phyloP scores from a whole-genome alignment of 75 land plant species.

The Larix kaempferi region DNA sequence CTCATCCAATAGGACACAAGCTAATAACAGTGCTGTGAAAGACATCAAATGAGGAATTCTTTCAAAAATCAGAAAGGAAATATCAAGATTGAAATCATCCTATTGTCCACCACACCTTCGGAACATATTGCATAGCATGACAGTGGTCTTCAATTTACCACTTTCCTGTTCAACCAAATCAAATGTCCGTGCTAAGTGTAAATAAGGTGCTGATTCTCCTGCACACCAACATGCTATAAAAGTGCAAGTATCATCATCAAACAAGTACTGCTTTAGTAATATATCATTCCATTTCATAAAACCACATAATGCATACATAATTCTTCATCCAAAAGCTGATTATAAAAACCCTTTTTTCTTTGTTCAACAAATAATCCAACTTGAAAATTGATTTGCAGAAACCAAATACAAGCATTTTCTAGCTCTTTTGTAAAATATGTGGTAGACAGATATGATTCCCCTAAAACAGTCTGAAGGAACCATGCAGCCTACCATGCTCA shows the following conservation, averaged over 20 bases:
- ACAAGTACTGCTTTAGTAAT: not conserved
- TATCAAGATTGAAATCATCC: not conserved
- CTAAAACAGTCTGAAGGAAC: not conserved
- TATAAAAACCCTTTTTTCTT: not conserved
- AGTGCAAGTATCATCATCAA: not conserved
- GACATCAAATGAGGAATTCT: not conserved
- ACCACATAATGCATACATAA: not conserved
- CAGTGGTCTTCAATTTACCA: conserved; percentile 77
- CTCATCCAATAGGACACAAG: not conserved
- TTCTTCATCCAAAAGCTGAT: not conserved
- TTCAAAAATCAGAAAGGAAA: not conserved
- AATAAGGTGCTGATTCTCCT: conserved; percentile 86
- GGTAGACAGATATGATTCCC: not conserved
- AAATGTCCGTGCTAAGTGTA: conserved; percentile 91
- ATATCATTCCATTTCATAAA: not conserved
- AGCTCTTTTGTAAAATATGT: not conserved
- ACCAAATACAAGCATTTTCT: not conserved
- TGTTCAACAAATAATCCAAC: not conserved
- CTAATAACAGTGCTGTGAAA: not conserved
- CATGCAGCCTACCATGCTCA: conserved; percentile 62
- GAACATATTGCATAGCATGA: conserved; percentile 97
- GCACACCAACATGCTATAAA: conserved; percentile 81
- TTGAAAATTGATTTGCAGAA: not conserved
- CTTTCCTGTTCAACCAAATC: conserved; percentile 91
- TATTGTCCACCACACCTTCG: conserved; percentile 62